Evolutionary conservation across 2,329 filamentous ascomycete species (phyloP).

Genomic region (Scedosporium aurantiacum): DNA sequence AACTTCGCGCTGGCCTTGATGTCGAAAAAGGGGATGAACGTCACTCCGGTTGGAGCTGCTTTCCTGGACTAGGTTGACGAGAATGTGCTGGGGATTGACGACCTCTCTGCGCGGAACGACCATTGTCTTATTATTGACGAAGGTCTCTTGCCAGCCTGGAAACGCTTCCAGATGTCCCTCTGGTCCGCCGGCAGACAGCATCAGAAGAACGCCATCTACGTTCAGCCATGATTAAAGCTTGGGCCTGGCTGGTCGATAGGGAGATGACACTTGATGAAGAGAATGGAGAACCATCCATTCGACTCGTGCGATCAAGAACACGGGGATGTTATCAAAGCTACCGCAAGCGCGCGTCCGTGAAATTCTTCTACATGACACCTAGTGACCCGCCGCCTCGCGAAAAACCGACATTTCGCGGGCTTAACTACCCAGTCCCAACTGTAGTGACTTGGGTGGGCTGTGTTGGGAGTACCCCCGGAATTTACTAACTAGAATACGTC

Average conservation of each 20-base stretch:
- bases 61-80: neutral
- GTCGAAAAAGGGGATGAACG: slow-evolving; percentile 4
- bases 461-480: no score
- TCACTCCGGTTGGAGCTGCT: neutral
- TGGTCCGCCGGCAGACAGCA: neutral
- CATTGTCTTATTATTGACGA: slow-evolving; percentile 6
- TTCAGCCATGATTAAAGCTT: neutral
- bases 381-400: no score
- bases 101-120: slow-evolving; percentile 6
- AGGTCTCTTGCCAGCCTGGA: neutral
- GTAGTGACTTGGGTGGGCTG: no score
- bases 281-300: neutral
- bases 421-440: no score
- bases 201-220: neutral
- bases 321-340: no score
- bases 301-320: no score
- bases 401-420: no score
- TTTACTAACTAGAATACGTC: no score
- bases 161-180: neutral
- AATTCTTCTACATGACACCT: no score
- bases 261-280: neutral
- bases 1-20: slow-evolving; percentile 9
- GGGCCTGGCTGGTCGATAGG: neutral
- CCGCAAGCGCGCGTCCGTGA: no score
- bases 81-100: neutral